Percentiles rank a stretch among this genome's conserved stretches.
Evolutionary conservation across 2,329 filamentous ascomycete genomes (phyloP).

Genomic region (Aspergillus oerlinghausenensis): DNA sequence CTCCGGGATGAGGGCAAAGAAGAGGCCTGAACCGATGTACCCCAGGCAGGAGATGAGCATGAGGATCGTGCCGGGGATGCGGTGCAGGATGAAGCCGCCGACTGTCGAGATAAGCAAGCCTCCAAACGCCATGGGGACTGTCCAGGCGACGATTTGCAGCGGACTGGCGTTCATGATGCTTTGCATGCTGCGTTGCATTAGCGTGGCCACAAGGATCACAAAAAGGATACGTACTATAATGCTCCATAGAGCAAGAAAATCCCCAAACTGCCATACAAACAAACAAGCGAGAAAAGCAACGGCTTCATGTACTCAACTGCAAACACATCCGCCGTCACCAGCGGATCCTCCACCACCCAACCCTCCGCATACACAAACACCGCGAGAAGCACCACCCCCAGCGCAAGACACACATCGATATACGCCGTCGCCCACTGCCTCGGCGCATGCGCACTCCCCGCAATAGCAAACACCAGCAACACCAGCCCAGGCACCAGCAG

Average conservation of each 20-base stretch:
- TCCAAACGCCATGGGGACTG: conserved; percentile 61
- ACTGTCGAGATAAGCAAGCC: conserved; percentile 61
- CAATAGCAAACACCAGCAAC: conserved; percentile 70
- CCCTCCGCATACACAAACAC: conserved; percentile 67
- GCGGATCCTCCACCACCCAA: conserved; percentile 62
- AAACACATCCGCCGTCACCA: conserved; percentile 69
- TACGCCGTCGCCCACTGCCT: conserved; percentile 70
- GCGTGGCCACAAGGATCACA: neutral
- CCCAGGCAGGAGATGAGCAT: conserved; percentile 59
- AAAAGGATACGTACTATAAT: conserved; percentile 52
- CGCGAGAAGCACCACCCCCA: conserved; percentile 58
- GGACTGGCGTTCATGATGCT: conserved; percentile 56
- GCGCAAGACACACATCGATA: conserved; percentile 59
- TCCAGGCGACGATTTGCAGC: conserved; percentile 64
- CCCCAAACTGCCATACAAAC: conserved; percentile 64
- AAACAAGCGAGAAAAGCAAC: conserved; percentile 57
- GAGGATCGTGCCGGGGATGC: conserved; percentile 59
- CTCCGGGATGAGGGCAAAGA: conserved; percentile 61
- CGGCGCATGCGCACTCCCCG: conserved; percentile 65
- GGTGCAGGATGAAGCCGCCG: conserved; percentile 64
- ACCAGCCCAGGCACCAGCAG: conserved; percentile 62
- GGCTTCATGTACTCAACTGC: conserved; percentile 64
- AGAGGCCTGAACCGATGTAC: conserved; percentile 53
- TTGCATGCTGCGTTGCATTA: conserved; percentile 48
- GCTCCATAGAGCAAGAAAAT: conserved; percentile 67